A percentile compares a stretch with the other conserved stretches of the same genome.
These are phyloP conservation scores for Penicillium sp. DNA, from an alignment of 2,329 filamentous ascomycete species.

Conservation along the genomic window DNA sequence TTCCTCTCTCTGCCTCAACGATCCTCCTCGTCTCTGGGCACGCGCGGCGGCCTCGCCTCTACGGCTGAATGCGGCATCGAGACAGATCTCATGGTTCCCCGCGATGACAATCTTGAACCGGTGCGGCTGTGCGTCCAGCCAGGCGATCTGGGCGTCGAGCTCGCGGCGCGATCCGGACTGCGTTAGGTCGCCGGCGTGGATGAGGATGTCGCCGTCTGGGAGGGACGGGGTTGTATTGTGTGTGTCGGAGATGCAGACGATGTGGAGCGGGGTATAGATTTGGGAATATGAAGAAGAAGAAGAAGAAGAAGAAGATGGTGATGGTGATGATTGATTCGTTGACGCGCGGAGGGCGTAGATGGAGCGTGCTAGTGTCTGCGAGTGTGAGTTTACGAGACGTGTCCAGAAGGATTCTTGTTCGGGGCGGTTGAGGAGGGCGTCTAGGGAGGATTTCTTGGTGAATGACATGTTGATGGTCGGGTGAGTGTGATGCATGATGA, in stretches of 20 bases:
- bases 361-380: background rate
- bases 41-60: too few species aligned
- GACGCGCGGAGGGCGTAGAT: background rate
- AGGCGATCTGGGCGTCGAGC: constrained; percentile 77
- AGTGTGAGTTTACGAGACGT: background rate
- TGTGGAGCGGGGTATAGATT: background rate
- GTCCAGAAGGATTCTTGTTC: constrained; percentile 1
- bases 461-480: background rate
- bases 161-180: constrained; percentile 69
- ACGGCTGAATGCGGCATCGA: constrained; percentile 56
- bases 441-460: background rate
- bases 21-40: too few species aligned
- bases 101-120: constrained; percentile 76
- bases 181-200: constrained; percentile 52
- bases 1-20: constrained; percentile 47
- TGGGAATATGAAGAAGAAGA: too few species aligned
- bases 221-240: constrained; percentile 30
- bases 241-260: constrained; percentile 34
- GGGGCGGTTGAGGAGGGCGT: constrained; percentile 7
- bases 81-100: constrained; percentile 84
- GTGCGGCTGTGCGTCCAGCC: constrained; percentile 73
- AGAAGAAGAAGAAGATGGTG: too few species aligned
- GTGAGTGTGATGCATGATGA: background rate
- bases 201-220: constrained; percentile 40
- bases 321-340: background rate